Percentiles rank a stretch among this genome's conserved stretches.
Conservation (phyloP, 305 asterid genomes). For the Withania somnifera region DNA sequence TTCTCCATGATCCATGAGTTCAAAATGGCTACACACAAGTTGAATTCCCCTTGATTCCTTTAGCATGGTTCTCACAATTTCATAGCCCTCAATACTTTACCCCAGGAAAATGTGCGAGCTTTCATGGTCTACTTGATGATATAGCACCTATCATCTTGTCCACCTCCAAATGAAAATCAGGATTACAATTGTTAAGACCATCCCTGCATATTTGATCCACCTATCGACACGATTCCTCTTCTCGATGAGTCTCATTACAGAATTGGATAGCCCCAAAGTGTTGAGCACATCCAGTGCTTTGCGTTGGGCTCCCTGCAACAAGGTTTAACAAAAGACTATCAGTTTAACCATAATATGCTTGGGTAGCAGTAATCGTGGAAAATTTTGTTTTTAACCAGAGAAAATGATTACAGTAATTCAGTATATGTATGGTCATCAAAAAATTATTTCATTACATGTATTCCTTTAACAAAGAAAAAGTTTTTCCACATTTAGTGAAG, state of each 20-base stretch:
- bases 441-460: too few relatives aligned
- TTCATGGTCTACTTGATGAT: neutral
- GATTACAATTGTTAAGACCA: slow-evolving; percentile 46
- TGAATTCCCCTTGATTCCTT: neutral
- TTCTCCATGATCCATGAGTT: neutral
- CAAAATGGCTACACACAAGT: neutral
- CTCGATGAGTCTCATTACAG: slow-evolving; percentile 76
- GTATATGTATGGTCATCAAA: too few relatives aligned
- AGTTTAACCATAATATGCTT: neutral
- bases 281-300: slow-evolving; percentile 90
- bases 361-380: neutral
- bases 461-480: neutral
- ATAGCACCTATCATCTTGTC: slow-evolving; percentile 39
- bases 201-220: slow-evolving; percentile 91
- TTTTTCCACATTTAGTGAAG: neutral
- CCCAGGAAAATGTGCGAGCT: neutral
- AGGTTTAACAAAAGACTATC: neutral
- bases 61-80: neutral
- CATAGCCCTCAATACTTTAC: neutral
- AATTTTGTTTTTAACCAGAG: neutral
- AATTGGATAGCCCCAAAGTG: slow-evolving; percentile 80
- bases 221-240: slow-evolving; percentile 74
- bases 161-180: slow-evolving; percentile 81
- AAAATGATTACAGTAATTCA: neutral
- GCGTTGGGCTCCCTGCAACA: slow-evolving; percentile 83